These are phyloP conservation scores for Coriolopsis trogii DNA, from an alignment of 1,284 basidiomycete genomes.

Conservation along the genomic window DNA sequence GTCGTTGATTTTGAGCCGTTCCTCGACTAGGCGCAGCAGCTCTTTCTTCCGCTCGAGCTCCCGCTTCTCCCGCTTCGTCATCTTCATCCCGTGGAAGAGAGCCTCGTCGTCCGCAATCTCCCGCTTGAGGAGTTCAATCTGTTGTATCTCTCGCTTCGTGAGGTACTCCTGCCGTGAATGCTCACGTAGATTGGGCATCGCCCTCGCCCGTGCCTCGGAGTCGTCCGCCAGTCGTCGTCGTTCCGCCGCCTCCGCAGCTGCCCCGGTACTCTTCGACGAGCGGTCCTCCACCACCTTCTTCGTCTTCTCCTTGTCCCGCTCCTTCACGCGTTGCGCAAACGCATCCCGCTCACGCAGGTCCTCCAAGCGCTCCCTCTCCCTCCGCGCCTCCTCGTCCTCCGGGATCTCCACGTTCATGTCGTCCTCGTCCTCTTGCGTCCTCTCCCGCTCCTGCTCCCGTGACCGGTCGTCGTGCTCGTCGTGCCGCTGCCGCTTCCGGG, in stretches of 20 bases:
- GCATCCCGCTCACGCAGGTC: conserved; percentile 91
- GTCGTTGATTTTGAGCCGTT: conserved; percentile 91
- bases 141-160: conserved; percentile 94
- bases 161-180: conserved; percentile 94
- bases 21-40: conserved; percentile 89
- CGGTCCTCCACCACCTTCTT: conserved; percentile 94
- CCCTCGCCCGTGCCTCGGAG: conserved; percentile 70
- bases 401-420: conserved; percentile 49
- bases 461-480: conserved; percentile 41
- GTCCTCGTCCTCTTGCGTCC: conserved; percentile 42
- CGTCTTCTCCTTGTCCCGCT: conserved; percentile 83
- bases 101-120: conserved; percentile 94
- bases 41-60: conserved; percentile 94
- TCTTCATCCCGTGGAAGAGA: conserved; percentile 85
- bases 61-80: conserved; percentile 81
- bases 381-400: conserved; percentile 74
- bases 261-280: conserved; percentile 72
- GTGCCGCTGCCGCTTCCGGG: conserved; percentile 62
- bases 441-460: conserved; percentile 7
- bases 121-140: conserved; percentile 90
- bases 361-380: conserved; percentile 75
- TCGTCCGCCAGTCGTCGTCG: conserved; percentile 88
- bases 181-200: conserved; percentile 82
- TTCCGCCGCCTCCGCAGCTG: conserved; percentile 82
- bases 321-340: conserved; percentile 87